These are phyloP conservation scores for Filobasidium floriforme DNA, from an alignment of 768 basidiomycete genomes.

Conservation along the genomic window DNA sequence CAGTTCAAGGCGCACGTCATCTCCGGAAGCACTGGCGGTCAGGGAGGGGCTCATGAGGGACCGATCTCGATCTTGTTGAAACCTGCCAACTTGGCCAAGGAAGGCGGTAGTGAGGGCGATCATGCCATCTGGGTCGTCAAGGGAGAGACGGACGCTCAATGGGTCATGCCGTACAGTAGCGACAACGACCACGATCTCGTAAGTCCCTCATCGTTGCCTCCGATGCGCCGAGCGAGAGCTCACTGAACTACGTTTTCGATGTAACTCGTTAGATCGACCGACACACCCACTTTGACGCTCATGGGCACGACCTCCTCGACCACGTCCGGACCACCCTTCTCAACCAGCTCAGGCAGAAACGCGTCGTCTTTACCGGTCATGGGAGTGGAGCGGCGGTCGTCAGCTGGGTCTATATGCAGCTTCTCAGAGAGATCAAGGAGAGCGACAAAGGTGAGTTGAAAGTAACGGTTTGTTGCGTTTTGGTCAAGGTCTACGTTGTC, in stretches of 20 bases:
- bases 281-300: neutral
- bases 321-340: neutral
- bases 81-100: neutral
- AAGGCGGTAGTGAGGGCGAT: neutral
- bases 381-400: neutral
- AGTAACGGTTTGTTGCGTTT: no score
- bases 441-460: neutral
- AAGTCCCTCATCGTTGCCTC: neutral
- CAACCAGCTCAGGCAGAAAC: neutral
- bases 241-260: no score
- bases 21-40: neutral
- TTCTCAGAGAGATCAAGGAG: neutral
- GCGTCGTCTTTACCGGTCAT: neutral
- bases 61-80: neutral
- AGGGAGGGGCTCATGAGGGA: neutral
- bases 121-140: neutral
- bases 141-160: neutral
- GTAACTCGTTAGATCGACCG: neutral
- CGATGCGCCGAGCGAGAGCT: no score
- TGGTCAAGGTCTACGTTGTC: no score
- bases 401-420: neutral
- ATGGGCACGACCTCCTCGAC: neutral
- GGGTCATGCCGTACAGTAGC: neutral
- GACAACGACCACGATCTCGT: neutral
- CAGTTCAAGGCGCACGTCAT: neutral